Conservation (phyloP, 805 yeast species). For the Lipomyces yamanashiensis region DNA sequence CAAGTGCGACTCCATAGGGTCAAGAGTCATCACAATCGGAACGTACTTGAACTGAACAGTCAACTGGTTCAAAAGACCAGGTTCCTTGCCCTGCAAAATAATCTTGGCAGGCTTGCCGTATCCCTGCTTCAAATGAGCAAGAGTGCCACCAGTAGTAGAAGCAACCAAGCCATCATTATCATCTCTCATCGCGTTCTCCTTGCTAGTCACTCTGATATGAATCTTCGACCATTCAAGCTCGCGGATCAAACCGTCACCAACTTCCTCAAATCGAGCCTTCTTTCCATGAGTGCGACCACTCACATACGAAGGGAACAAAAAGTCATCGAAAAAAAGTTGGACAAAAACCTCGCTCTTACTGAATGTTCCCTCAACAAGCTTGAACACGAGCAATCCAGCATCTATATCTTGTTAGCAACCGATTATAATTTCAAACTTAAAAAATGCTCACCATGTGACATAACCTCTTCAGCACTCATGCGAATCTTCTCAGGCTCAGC, state of each 20-base stretch:
- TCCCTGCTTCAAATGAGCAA: constrained; percentile 66
- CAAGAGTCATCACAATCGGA: constrained; percentile 69
- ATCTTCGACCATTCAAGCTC: constrained; percentile 77
- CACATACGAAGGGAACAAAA: constrained; percentile 65
- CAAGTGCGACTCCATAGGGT: constrained; percentile 72
- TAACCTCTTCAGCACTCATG: constrained; percentile 53
- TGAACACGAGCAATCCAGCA: constrained; percentile 77
- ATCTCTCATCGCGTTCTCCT: constrained; percentile 52
- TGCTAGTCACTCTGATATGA: constrained; percentile 63
- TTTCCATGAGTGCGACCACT: constrained; percentile 55
- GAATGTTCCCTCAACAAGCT: constrained; percentile 63
- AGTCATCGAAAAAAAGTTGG: constrained; percentile 78
- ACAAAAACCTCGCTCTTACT: constrained; percentile 63
- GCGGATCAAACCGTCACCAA: constrained; percentile 76
- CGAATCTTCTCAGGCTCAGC: constrained; percentile 52
- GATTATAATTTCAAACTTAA: constrained; percentile 55
- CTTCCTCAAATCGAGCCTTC: constrained; percentile 50
- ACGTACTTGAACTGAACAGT: constrained; percentile 68
- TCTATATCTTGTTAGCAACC: constrained; percentile 46
- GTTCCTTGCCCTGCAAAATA: constrained; percentile 56
- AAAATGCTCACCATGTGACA: constrained; percentile 39
- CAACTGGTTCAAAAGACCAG: constrained; percentile 45
- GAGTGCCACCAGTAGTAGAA: constrained; percentile 67
- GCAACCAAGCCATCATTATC: constrained; percentile 63
- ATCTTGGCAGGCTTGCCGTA: constrained; percentile 64